Evolutionary conservation across 73 alveolate genomes (phyloP), one percentile per base, ranked within the genome.

Genomic region (Paramecium tetraurelia): DNA sequence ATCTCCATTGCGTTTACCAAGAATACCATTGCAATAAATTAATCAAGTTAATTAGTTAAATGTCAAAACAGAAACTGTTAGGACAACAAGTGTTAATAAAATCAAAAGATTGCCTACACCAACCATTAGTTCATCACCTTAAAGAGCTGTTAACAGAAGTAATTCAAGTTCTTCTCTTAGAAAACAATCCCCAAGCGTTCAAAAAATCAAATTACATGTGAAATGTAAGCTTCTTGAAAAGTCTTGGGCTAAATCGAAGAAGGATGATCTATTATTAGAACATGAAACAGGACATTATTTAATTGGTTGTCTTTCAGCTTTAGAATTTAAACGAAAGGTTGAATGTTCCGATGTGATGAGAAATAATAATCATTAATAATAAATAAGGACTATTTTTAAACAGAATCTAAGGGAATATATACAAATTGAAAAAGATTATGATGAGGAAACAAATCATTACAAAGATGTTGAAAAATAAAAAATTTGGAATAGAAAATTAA

Each of bases 401-500:
- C 5, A 71, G 27, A 33, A 24, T 22, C 29, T 71, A 31, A 71
- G 16, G 31, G 27, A 27, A 31, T 71, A 24, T 1, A 18, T 71
- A 21, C 41, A 71, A 71, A 71, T 71, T 12, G 86, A 71, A 35
- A 71, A 35, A 40, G 58, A 71, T 71, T 71, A 71, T 71, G 86
- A 71, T 29, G 58, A 71, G 8, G 86, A 71, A 33, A 71, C 86
- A 12, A 27, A 71, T 31, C 86, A 71, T 5, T 71, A 21, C 16
- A 24, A 40, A 8, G 86, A 71, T 71, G 46, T 18, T 14, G 86
- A 71, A 35, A 71, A 24, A 44, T 40, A 40, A 40, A 40, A 40
- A 40, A 40, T 40, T 14, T 40, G 48, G 48, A 40, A 40, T 40
- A 40, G 48, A 40, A 40, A 40, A 36, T 40, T 40, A 40, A 40